phyloP scores from a whole-genome alignment of 2,329 filamentous ascomycete species.

The Monosporascus sp. region DNA sequence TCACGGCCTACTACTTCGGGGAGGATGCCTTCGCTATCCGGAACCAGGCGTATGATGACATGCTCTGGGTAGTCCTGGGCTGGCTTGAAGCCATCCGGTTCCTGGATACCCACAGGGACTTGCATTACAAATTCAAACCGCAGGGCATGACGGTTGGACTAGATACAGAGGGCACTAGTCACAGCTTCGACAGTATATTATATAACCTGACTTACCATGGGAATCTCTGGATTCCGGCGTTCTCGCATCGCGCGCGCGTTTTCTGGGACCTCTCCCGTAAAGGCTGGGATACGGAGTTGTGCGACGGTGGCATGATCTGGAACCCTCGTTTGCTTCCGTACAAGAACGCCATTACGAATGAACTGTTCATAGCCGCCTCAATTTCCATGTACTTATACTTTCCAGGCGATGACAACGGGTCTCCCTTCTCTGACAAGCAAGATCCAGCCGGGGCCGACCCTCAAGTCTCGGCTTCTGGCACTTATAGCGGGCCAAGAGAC shows the following conservation, averaged over 20 bases:
- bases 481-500: slow-evolving; percentile 39
- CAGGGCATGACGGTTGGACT: not conserved
- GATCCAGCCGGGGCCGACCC: slow-evolving; percentile 1
- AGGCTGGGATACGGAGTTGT: slow-evolving; percentile 79
- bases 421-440: slow-evolving; percentile 51
- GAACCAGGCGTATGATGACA: slow-evolving; percentile 80
- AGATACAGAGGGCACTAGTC: slow-evolving; percentile 16
- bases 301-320: slow-evolving; percentile 87
- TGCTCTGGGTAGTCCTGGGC: slow-evolving; percentile 88
- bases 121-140: slow-evolving; percentile 46
- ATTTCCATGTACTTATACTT: slow-evolving; percentile 87
- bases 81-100: slow-evolving; percentile 84
- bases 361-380: slow-evolving; percentile 80
- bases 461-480: slow-evolving; percentile 27
- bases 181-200: slow-evolving; percentile 25
- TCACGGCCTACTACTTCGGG: slow-evolving; percentile 75
- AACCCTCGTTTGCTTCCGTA: slow-evolving; percentile 75
- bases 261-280: slow-evolving; percentile 77
- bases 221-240: slow-evolving; percentile 65
- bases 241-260: slow-evolving; percentile 74
- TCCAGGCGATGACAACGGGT: slow-evolving; percentile 69
- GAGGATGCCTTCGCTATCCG: slow-evolving; percentile 73
- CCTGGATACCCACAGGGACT: slow-evolving; percentile 59
- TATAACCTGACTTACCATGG: slow-evolving; percentile 64
- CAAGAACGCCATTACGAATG: slow-evolving; percentile 95